These are phyloP conservation scores for Leccinellum albellum DNA, from an alignment of 768 basidiomycete genomes.

Conservation along the genomic window DNA sequence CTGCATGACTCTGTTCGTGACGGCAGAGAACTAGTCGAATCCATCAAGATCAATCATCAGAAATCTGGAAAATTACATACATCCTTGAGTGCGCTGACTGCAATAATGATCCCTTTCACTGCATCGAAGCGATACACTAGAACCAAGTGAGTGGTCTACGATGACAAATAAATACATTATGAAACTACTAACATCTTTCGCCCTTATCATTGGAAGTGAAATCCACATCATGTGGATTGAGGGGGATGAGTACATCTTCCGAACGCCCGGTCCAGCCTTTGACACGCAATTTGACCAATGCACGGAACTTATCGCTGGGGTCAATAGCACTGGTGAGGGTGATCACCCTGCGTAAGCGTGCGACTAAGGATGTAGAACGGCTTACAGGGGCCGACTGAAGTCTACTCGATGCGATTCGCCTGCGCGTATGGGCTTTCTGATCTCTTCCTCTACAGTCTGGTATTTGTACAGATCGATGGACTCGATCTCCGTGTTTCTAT, in stretches of 20 bases:
- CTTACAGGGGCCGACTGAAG: conserved; percentile 10
- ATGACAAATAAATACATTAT: not conserved
- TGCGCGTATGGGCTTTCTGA: not conserved
- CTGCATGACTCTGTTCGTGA: conserved; percentile 2
- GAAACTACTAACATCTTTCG: conserved; percentile 5
- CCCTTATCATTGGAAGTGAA: not conserved
- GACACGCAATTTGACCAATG: not conserved
- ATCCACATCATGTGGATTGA: conserved; percentile 3
- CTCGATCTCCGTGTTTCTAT: no score
- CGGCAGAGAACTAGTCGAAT: conserved; percentile 5
- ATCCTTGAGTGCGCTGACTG: not conserved
- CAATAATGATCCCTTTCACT: conserved; percentile 1
- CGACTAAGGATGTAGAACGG: not conserved
- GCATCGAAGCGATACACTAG: conserved; percentile 8
- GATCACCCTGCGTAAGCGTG: not conserved
- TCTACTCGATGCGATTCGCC: not conserved
- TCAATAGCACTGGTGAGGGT: conserved; percentile 1
- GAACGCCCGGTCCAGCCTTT: not conserved
- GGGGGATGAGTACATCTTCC: not conserved
- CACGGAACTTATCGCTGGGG: not conserved
- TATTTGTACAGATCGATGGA: no score
- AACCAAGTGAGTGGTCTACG: not conserved
- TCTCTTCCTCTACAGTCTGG: not conserved
- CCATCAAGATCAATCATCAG: not conserved
- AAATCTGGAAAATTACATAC: not conserved